Base-by-base conservation (phyloP, 31 red algal species). In the Odonthalia washingtoniensis region DNA sequence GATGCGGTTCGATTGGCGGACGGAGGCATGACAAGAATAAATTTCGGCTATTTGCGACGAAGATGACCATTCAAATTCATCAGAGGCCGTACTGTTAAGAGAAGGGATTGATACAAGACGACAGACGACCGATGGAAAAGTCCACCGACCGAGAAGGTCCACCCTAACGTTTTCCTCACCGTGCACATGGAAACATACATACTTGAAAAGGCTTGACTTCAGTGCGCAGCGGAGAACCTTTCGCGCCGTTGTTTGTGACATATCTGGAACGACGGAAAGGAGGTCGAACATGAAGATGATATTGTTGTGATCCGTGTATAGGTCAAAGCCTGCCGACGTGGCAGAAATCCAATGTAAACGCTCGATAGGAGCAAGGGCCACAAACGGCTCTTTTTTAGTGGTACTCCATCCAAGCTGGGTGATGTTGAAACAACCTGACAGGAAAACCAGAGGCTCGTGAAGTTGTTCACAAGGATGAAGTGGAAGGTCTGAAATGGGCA, bases 261-360 rank as follows among this genome's bases (percentile, higher is more conserved):
- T 26, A 27, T 77, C 38, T n/a, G 74, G 17, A n/a, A 46, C 16
- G 41, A 77, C 28, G 16, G 38, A 43, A 46, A 45, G n/a, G 12
- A 37, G 74, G 27, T 77, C 38, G 27, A 77, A 77, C 17, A 77
- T 12, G 38, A 77, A 77, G 18, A 77, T 45, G 17, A 77, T 21
- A 16, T 77, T 45, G 38, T 44, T 45, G 27, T 77, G 74, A 45
- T 77, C 38, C 12, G 38, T 77, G 74, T 46, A 46, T 17, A 77
- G 27, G n/a, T 45, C 0, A 45, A 77, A 77, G 21, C 74, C 38
- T 17, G 33, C 33, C 17, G 74, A 49, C 18, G 74, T 77, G 16
- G 74, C 0, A 16, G 27, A 12, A 21, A 77, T 26, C n/a, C 33
- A 77, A 45, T 49, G n/a, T 17, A 77, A 17, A 16, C 33, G 0